Evolutionary conservation across 1,139 yeast genomes (phyloP), one percentile per base, ranked within the genome.

Genomic region (Blastobotrys indianensis): DNA sequence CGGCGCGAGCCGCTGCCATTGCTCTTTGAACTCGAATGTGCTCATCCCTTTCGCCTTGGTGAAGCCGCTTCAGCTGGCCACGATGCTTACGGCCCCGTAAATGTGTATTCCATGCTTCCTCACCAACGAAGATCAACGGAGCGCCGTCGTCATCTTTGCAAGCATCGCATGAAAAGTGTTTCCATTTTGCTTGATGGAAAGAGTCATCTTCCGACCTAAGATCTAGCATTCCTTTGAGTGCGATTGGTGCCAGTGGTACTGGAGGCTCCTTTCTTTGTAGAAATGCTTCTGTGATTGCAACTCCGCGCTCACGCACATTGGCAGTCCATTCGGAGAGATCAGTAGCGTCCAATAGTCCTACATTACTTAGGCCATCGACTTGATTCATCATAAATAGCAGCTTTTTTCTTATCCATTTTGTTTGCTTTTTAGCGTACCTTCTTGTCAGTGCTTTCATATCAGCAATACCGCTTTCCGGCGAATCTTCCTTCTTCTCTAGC

Each of bases 371-470:
- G 61, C 67, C 76, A 8, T 66, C 61, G 10, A 67, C 64, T 17
- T 84, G 66, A 6, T 53, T 47, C 31, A 67, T 47, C 61, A 84
- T 88, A 1, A 82, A 78, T 2, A 81, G 73, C 30, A 92, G 68
- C 48, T 82, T 71, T 55, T 84, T 85, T 44, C 75, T 75, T 51
- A 92, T 90, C 97, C 97, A 92, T 62, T 88, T 88, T n/a, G 88
- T 79, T 61, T 92, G 99, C 53, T 77, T 77, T 52, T 82, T 82
- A 1, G 97, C 95, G 62, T 92, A 92, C 58, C 82, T 86, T 46
- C 95, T 68, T 0, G 99, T 92, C 37, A 85, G 72, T 1, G 78
- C 69, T 62, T 92, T 88, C 97, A 92, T 92, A 29, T 77, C 69
- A 12, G 79, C 84, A 1, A 84, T 68, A 7, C 94, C 80, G 65